Evolutionary conservation across 805 yeast species (phyloP).

Genomic region (Brettanomyces anomalus): DNA sequence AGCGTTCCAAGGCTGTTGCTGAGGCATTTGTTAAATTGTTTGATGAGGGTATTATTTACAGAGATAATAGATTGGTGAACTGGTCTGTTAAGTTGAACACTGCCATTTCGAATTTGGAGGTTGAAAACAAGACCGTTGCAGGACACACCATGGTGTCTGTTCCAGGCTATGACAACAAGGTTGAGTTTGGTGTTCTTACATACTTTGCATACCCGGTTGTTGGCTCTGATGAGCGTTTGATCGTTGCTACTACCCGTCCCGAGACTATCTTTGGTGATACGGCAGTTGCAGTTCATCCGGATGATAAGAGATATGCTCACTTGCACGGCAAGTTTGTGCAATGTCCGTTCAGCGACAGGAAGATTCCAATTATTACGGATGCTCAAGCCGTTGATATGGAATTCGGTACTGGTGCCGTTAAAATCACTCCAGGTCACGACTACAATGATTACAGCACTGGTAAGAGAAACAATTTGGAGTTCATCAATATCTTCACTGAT

Average conservation of each 20-base stretch:
- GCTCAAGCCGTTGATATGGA: constrained; percentile 96
- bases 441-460: constrained; percentile 95
- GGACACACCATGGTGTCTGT: constrained; percentile 76
- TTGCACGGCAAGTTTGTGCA: constrained; percentile 86
- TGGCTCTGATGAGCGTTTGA: constrained; percentile 72
- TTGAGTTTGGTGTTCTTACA: constrained; percentile 96
- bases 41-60: constrained; percentile 91
- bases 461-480: constrained; percentile 83
- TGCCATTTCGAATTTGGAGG: constrained; percentile 93
- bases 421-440: constrained; percentile 98
- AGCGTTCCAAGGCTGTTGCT: constrained; percentile 66
- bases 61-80: constrained; percentile 88
- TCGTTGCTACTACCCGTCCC: constrained; percentile 98
- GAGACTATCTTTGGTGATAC: constrained; percentile 98
- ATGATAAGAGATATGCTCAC: constrained; percentile 86
- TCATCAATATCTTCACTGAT: constrained; percentile 85
- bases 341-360: constrained; percentile 84
- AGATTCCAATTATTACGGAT: constrained; percentile 83
- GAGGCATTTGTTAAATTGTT: constrained; percentile 89
- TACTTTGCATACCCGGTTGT: constrained; percentile 88
- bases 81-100: constrained; percentile 96
- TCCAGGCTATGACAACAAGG: constrained; percentile 83
- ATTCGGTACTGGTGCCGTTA: constrained; percentile 99
- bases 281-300: constrained; percentile 95
- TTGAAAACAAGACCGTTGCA: constrained; percentile 80